Evolutionary conservation across 495 filamentous ascomycete species (phyloP).

Genomic region (Mytilinidion resinicola): DNA sequence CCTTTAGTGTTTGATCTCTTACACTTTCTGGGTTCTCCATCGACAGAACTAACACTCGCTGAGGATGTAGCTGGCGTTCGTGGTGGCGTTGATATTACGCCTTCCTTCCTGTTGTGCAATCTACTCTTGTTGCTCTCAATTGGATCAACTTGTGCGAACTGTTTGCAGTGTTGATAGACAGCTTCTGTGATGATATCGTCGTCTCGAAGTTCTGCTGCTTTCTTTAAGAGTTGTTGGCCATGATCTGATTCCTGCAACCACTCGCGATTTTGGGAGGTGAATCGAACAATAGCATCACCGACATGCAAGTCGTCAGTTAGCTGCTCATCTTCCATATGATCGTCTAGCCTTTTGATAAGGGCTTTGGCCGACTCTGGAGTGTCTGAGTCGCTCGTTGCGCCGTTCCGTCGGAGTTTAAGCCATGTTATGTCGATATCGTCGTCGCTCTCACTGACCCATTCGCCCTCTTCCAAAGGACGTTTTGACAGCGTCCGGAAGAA

Average conservation of each 20-base stretch:
- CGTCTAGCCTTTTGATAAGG: slow-evolving; percentile 8
- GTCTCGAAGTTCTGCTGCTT: slow-evolving; percentile 2
- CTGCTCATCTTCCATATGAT: slow-evolving; percentile 6
- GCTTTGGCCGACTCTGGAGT: slow-evolving; percentile 3
- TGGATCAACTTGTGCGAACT: not conserved
- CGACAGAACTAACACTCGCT: not conserved
- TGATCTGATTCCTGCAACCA: slow-evolving; percentile 1
- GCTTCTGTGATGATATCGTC: slow-evolving; percentile 10
- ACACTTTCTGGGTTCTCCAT: not conserved
- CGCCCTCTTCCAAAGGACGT: slow-evolving; percentile 7
- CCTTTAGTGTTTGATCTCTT: not conserved
- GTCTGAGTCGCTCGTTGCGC: not conserved
- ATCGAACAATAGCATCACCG: slow-evolving; percentile 14
- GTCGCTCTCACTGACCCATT: slow-evolving; percentile 15
- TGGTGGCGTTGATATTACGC: not conserved
- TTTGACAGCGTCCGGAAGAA: slow-evolving; percentile 13
- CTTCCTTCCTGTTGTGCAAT: not conserved
- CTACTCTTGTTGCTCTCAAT: not conserved
- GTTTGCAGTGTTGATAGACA: not conserved
- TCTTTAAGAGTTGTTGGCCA: not conserved
- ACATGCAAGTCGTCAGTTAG: slow-evolving; percentile 3
- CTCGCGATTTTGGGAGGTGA: not conserved
- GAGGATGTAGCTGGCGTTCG: not conserved
- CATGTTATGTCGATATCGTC: slow-evolving; percentile 15
- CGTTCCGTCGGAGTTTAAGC: slow-evolving; percentile 8